Base-by-base conservation (phyloP, 805 yeast genomes). In the Clavispora fructus region DNA sequence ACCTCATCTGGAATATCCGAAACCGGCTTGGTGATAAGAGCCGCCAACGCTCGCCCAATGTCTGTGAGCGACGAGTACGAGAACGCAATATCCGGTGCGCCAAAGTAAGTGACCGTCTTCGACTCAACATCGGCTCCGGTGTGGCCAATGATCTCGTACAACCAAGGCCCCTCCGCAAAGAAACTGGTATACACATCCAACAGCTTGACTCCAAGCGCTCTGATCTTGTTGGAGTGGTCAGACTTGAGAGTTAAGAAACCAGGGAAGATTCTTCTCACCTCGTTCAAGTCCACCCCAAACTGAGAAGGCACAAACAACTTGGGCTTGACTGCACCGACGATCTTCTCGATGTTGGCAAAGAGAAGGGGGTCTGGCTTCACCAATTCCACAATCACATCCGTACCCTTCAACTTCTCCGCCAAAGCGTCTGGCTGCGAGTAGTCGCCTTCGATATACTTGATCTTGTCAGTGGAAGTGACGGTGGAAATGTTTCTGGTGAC, bases 301-400 rank as follows among this genome's bases (percentile, higher is more conserved):
- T 80, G 85, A 2, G 83, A 75, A 29, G 85, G 84, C 51, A 80
- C 73, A 63, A 71, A 81, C 30, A 79, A 57, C 56, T 75, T 74
- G 42, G 80, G 78, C 51, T 74, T 73, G 42, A 67, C 69, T 28
- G 56, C 61, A 9, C 59, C 57, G 3, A 73, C 73, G 7, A 75
- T 43, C 23, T 55, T 71, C 41, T 74, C 77, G 30, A 73, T 47
- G n/a, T 64, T 50, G 1, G 53, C 63, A 29, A 63, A 71, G 16
- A 56, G 41, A 14, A 55, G 57, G 7, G 74, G 69, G 27, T 52
- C 53, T 11, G 60, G 47, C n/a, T 68, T 61, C 37, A 68, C 53
- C 39, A 80, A 62, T 49, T 77, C 75, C 53, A 82, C 58, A 17
- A 82, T 63, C 16, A 75, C 82, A 53, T 80, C 83, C 26, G 64